Evolutionary conservation across 2,329 filamentous ascomycete species (phyloP).

Genomic region (Phaeosphaeriaceae sp.): DNA sequence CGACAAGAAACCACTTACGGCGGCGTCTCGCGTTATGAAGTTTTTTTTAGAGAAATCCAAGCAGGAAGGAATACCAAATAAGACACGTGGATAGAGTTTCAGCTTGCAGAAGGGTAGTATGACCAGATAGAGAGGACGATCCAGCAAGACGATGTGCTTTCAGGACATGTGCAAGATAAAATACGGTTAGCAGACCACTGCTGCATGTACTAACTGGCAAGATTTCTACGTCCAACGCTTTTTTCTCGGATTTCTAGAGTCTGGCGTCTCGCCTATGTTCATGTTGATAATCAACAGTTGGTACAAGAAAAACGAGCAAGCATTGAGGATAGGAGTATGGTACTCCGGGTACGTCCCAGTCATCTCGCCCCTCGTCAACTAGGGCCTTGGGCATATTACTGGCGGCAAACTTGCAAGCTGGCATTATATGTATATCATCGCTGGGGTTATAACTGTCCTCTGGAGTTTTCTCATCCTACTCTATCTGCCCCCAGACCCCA

Average conservation of each 20-base stretch:
- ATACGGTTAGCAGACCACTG: conserved; percentile 29
- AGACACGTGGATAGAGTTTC: too few species aligned
- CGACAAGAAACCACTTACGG: too few species aligned
- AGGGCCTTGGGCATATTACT: conserved; percentile 40
- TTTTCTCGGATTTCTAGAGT: conserved; percentile 62
- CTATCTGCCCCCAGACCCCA: conserved; percentile 52
- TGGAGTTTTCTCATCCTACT: conserved; percentile 42
- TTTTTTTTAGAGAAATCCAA: too few species aligned
- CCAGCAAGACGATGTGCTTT: too few species aligned
- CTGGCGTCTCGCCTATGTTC: conserved; percentile 60
- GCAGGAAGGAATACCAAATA: too few species aligned
- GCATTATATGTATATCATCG: conserved; percentile 44
- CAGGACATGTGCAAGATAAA: too few species aligned
- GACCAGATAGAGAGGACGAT: too few species aligned
- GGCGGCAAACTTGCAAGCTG: conserved; percentile 26
- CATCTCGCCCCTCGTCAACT: conserved; percentile 38
- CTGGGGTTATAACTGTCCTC: conserved; percentile 33
- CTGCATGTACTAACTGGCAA: conserved; percentile 58
- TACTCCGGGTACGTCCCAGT: conserved; percentile 54
- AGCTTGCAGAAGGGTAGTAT: too few species aligned
- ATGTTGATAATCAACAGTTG: conserved; percentile 63
- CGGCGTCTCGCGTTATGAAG: too few species aligned
- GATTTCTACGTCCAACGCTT: conserved; percentile 59
- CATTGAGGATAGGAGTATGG: conserved; percentile 67
- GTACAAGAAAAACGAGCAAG: conserved; percentile 65